Evolutionary conservation across 2,329 filamentous ascomycete species (phyloP).

Genomic region (Penicillium sp.): DNA sequence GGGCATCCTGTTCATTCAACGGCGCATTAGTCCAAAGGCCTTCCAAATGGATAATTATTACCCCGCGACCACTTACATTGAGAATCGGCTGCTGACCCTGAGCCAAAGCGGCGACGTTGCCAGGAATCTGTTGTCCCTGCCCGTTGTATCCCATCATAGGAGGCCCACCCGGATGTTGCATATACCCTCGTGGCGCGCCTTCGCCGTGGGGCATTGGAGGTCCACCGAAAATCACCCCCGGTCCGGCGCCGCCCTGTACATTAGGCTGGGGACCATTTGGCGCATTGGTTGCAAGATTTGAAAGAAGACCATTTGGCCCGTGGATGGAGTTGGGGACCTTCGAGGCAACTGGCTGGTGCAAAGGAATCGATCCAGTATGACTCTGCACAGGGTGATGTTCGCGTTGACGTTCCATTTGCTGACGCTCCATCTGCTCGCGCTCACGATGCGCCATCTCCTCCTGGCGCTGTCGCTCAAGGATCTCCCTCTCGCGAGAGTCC

Average conservation of each 20-base stretch:
- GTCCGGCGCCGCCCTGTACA: conserved; percentile 54
- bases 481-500: conserved; percentile 52
- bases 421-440: conserved; percentile 46
- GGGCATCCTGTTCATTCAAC: conserved; percentile 60
- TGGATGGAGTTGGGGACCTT: conserved; percentile 76
- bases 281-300: conserved; percentile 61
- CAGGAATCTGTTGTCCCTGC: conserved; percentile 40
- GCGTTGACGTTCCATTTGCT: conserved; percentile 54
- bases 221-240: conserved; percentile 59
- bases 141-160: conserved; percentile 47
- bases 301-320: conserved; percentile 81
- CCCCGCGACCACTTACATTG: conserved; percentile 44
- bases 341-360: conserved; percentile 90
- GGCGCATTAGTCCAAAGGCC: conserved; percentile 11
- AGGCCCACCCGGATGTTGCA: conserved; percentile 57
- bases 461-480: conserved; percentile 45
- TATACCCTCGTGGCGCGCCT: conserved; percentile 48
- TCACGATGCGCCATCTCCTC: conserved; percentile 55
- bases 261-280: conserved; percentile 49
- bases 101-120: conserved; percentile 54
- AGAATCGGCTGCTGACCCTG: conserved; percentile 82
- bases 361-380: conserved; percentile 78
- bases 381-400: conserved; percentile 71
- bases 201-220: conserved; percentile 55
- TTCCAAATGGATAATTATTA: conserved; percentile 4